A percentile compares a stretch with the other conserved stretches of the same genome.
Conservation (phyloP, 2,329 filamentous ascomycete species). For the Pezicula radicicola region DNA sequence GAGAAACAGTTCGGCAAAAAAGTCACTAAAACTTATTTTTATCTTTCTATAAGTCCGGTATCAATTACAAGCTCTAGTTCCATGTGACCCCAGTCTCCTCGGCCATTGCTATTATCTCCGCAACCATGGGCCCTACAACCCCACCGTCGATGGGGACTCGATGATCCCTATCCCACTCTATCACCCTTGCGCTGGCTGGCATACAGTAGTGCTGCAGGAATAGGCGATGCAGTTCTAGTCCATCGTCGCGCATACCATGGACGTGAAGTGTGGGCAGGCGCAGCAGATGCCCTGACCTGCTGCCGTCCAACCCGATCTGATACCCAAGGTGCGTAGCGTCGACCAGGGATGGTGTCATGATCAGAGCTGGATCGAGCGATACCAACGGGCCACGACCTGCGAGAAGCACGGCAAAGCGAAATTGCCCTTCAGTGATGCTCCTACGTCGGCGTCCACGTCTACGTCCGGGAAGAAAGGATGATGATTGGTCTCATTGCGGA, state of each 20-base stretch:
- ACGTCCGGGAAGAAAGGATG: too few relatives aligned
- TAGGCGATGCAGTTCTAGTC: conserved; percentile 54
- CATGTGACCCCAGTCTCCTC: too few relatives aligned
- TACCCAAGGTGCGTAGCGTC: conserved; percentile 21
- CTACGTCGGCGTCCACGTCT: too few relatives aligned
- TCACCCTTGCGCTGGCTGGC: conserved; percentile 45
- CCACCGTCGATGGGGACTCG: conserved; percentile 64
- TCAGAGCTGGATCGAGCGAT: conserved; percentile 40
- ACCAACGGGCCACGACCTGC: conserved; percentile 60
- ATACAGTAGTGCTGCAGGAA: conserved; percentile 58
- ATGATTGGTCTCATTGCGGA: conserved; percentile 19
- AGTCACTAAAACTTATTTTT: too few relatives aligned
- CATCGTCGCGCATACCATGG: conserved; percentile 59
- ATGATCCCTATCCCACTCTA: conserved; percentile 75
- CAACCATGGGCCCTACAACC: conserved; percentile 59
- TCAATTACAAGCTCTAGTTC: too few relatives aligned
- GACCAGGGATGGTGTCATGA: conserved; percentile 3
- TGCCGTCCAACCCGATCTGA: conserved; percentile 34
- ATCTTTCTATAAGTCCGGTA: too few relatives aligned
- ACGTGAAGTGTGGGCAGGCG: conserved; percentile 63
- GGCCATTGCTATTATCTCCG: too few relatives aligned
- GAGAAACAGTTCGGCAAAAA: too few relatives aligned
- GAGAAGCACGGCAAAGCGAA: conserved; percentile 59
- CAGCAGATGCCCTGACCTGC: conserved; percentile 43
- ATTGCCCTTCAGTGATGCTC: conserved; percentile 32